phyloP scores from a whole-genome alignment of 164 flowering plant species.

The Liriodendron chinense region DNA sequence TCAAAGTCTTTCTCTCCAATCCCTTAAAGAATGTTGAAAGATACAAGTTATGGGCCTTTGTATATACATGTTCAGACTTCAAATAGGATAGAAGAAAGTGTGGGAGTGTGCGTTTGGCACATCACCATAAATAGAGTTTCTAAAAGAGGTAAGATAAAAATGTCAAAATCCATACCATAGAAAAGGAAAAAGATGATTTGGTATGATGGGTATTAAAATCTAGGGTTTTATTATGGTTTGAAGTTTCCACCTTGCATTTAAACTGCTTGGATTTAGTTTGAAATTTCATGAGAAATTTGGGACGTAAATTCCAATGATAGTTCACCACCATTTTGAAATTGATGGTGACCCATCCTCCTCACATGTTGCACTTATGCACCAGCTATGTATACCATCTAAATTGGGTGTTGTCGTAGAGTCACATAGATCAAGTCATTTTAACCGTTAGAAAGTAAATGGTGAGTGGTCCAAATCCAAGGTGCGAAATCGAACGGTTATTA shows the following conservation, averaged over 20 bases:
- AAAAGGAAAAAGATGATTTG: not conserved
- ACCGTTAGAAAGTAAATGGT: too few relatives aligned
- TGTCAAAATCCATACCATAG: not conserved
- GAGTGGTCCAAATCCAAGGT: too few relatives aligned
- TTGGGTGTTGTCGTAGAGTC: too few relatives aligned
- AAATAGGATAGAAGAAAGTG: not conserved
- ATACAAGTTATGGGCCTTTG: conserved; percentile 1
- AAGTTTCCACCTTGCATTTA: conserved; percentile 7
- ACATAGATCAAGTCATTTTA: too few relatives aligned
- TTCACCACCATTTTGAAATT: not conserved
- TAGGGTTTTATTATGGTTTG: not conserved
- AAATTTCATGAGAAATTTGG: conserved; percentile 1
- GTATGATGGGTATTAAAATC: not conserved
- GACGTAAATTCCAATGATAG: not conserved
- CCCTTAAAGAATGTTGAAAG: not conserved
- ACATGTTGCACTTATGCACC: too few relatives aligned
- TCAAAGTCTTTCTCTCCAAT: not conserved
- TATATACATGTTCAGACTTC: not conserved
- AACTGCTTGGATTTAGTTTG: conserved; percentile 9
- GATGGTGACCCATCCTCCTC: not conserved
- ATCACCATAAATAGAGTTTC: not conserved
- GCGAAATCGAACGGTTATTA: too few relatives aligned
- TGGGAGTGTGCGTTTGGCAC: not conserved
- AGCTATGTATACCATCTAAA: too few relatives aligned
- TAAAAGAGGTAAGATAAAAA: not conserved